Conservation (phyloP, 1,284 basidiomycete genomes). For the Rhodotorula sp. region DNA sequence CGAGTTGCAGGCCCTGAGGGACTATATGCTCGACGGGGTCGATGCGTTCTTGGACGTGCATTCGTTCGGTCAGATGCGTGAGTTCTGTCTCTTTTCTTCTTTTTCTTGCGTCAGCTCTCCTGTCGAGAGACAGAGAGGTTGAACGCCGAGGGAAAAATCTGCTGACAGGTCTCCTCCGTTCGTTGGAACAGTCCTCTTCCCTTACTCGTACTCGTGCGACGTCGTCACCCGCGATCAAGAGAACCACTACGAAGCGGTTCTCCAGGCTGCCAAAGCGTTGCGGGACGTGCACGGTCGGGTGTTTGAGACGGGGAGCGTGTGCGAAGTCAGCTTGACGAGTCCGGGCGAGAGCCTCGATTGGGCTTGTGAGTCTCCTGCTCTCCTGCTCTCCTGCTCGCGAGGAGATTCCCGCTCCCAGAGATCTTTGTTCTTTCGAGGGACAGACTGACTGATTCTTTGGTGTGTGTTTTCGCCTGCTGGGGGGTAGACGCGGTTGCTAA, state of each 20-base stretch:
- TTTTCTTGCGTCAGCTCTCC: conserved; percentile 4
- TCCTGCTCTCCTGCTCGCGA: no score
- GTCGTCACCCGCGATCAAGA: conserved; percentile 70
- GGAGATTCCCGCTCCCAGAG: neutral
- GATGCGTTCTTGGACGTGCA: conserved; percentile 71
- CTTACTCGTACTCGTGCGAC: conserved; percentile 73
- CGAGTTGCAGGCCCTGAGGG: conserved; percentile 72
- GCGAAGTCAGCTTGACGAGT: conserved; percentile 52
- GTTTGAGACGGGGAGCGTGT: conserved; percentile 58
- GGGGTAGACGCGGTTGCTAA: conserved; percentile 38
- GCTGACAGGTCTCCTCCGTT: neutral
- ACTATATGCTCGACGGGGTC: conserved; percentile 64
- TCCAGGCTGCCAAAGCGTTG: conserved; percentile 67
- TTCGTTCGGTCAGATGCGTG: conserved; percentile 79
- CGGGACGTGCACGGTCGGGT: conserved; percentile 48
- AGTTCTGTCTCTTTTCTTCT: conserved; percentile 5
- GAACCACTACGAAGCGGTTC: conserved; percentile 72
- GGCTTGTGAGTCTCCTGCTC: conserved; percentile 59
- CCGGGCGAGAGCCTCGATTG: conserved; percentile 75
- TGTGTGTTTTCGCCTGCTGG: conserved; percentile 47
- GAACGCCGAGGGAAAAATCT: neutral
- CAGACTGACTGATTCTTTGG: neutral
- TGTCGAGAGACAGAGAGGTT: conserved; percentile 45
- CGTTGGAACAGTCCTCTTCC: conserved; percentile 56
- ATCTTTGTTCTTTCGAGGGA: neutral